A percentile compares a stretch with the other conserved stretches of the same genome.
phyloP scores from a whole-genome alignment of 176 grass and related monocot species.

The Cymbopogon citratus region DNA sequence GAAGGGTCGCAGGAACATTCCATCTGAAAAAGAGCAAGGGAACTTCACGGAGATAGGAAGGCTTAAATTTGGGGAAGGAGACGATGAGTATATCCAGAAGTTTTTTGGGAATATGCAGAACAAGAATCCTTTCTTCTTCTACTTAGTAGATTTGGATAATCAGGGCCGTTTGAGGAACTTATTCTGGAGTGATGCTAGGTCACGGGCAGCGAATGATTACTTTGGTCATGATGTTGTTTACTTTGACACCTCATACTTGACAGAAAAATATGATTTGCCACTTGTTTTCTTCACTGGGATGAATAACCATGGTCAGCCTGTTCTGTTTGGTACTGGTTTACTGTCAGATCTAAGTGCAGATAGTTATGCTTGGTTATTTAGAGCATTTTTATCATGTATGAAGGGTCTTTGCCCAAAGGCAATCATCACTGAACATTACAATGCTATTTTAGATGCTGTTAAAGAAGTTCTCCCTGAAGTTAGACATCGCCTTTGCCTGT shows the following conservation, averaged over 20 bases:
- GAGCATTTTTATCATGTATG: constrained; percentile 73
- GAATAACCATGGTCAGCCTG: constrained; percentile 90
- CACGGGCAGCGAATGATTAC: constrained; percentile 65
- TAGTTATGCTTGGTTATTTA: constrained; percentile 91
- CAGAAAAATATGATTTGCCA: constrained; percentile 70
- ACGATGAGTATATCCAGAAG: constrained; percentile 60
- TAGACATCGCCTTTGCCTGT: constrained; percentile 71
- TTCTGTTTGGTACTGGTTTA: constrained; percentile 77
- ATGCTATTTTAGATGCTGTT: constrained; percentile 66
- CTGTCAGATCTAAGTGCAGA: constrained; percentile 69
- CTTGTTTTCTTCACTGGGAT: constrained; percentile 77
- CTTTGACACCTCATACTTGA: constrained; percentile 78
- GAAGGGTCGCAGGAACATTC: constrained; percentile 53
- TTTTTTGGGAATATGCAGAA: constrained; percentile 71
- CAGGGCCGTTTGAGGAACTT: constrained; percentile 66
- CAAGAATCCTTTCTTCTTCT: constrained; percentile 83
- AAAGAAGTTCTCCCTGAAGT: constrained; percentile 56
- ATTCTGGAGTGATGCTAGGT: constrained; percentile 88
- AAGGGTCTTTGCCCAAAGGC: constrained; percentile 39
- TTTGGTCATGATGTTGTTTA: constrained; percentile 81
- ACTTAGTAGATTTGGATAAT: constrained; percentile 77
- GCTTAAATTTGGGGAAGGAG: constrained; percentile 65
- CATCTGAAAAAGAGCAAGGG: constrained; percentile 49
- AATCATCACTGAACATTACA: constrained; percentile 79
- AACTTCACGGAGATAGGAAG: constrained; percentile 49